phyloP scores from a whole-genome alignment of 345 rosid genomes.

The Rubroshorea leprosula region DNA sequence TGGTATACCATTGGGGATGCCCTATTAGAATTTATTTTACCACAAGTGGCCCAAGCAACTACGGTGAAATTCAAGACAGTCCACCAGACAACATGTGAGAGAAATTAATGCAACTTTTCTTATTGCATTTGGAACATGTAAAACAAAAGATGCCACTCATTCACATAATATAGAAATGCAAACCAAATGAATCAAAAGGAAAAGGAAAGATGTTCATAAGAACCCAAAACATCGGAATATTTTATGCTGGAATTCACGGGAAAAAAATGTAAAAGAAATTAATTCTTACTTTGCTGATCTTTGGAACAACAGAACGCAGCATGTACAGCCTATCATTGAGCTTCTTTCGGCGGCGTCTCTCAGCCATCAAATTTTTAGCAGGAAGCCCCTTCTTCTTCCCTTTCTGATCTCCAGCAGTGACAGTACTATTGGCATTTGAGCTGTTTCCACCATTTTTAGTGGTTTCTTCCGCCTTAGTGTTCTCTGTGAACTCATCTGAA shows the following conservation, averaged over 20 bases:
- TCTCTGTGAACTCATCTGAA: constrained; percentile 47
- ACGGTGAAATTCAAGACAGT: constrained; percentile 7
- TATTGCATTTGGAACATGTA: constrained; percentile 14
- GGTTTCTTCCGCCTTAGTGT: constrained; percentile 33
- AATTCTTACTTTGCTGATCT: constrained; percentile 54
- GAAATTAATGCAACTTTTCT: constrained; percentile 26
- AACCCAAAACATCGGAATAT: constrained; percentile 5
- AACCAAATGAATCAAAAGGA: neutral
- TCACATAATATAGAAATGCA: constrained; percentile 8
- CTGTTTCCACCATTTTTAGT: constrained; percentile 35
- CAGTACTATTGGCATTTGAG: constrained; percentile 38
- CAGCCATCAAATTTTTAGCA: constrained; percentile 69
- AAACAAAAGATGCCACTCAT: constrained; percentile 13
- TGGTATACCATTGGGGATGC: too few species aligned
- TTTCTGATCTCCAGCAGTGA: constrained; percentile 40
- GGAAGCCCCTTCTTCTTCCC: constrained; percentile 58
- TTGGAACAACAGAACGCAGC: constrained; percentile 63
- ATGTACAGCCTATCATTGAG: constrained; percentile 57
- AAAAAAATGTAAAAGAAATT: constrained; percentile 14
- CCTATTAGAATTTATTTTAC: constrained; percentile 1
- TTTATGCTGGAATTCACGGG: constrained; percentile 19
- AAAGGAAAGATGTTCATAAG: neutral
- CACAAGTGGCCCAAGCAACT: constrained; percentile 19
- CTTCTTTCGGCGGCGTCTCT: constrained; percentile 64
- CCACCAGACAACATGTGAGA: constrained; percentile 26